Evolutionary conservation across 2,329 filamentous ascomycete species (phyloP).

Genomic region (Mollisia scopiformis): DNA sequence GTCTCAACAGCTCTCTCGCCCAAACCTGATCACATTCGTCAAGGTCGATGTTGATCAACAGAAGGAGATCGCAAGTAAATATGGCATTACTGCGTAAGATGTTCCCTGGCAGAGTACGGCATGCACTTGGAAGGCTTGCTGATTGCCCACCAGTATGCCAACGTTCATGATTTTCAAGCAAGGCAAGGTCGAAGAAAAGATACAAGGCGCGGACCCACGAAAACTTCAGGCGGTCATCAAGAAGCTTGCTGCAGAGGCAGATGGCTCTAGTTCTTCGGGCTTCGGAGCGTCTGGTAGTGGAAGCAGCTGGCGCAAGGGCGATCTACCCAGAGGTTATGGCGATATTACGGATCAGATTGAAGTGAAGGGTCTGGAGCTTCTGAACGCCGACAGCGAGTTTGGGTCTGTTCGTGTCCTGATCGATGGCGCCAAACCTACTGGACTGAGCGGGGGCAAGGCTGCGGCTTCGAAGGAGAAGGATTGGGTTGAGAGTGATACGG

Average conservation of each 20-base stretch:
- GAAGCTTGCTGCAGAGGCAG: slow-evolving; percentile 69
- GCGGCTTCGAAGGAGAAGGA: slow-evolving; percentile 59
- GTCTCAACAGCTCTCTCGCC: slow-evolving; percentile 69
- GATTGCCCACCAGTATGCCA: slow-evolving; percentile 59
- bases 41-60: slow-evolving; percentile 86
- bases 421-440: slow-evolving; percentile 66
- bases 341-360: slow-evolving; percentile 87
- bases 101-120: not conserved
- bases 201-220: slow-evolving; percentile 73
- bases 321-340: slow-evolving; percentile 76
- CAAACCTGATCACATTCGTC: slow-evolving; percentile 77
- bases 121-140: not conserved
- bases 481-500: slow-evolving; percentile 95
- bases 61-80: slow-evolving; percentile 71
- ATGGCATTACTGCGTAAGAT: slow-evolving; percentile 68
- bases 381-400: slow-evolving; percentile 82
- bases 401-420: slow-evolving; percentile 77
- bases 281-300: slow-evolving; percentile 41
- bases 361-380: slow-evolving; percentile 75
- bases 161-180: slow-evolving; percentile 91
- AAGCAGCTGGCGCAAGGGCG: slow-evolving; percentile 72
- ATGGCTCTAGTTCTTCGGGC: slow-evolving; percentile 40
- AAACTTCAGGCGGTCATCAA: slow-evolving; percentile 73
- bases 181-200: slow-evolving; percentile 66
- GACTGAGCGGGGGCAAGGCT: slow-evolving; percentile 59